Conservation (phyloP, 1,284 basidiomycete genomes). For the Neonothopanus nambi region DNA sequence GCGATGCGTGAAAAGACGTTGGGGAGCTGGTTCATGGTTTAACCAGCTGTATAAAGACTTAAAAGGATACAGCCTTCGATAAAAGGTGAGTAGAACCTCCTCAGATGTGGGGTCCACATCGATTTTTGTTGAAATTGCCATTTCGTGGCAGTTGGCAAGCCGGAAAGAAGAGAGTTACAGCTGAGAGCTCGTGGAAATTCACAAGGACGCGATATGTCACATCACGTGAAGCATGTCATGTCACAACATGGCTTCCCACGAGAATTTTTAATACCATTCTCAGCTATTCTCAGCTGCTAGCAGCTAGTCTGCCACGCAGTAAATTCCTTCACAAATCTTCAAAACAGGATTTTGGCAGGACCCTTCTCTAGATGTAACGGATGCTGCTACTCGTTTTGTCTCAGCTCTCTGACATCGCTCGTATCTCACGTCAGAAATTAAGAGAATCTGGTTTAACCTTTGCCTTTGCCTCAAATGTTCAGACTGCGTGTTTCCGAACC, state of each 20-base stretch:
- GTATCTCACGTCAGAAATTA: too few relatives aligned
- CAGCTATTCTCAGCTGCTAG: background rate
- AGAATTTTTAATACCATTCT: background rate
- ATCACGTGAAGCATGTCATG: background rate
- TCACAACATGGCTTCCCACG: background rate
- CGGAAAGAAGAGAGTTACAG: too few relatives aligned
- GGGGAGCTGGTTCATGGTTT: constrained; percentile 80
- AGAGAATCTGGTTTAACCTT: too few relatives aligned
- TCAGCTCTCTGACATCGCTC: too few relatives aligned
- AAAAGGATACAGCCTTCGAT: constrained; percentile 92
- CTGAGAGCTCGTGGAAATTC: background rate
- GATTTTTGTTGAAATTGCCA: constrained; percentile 1
- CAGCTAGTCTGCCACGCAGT: too few relatives aligned
- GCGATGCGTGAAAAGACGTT: constrained; percentile 83
- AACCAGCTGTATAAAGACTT: constrained; percentile 94
- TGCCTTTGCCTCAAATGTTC: too few relatives aligned
- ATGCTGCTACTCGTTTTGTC: too few relatives aligned
- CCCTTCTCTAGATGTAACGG: too few relatives aligned
- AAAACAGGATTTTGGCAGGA: too few relatives aligned
- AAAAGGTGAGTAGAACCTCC: constrained; percentile 86
- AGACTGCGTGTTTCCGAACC: too few relatives aligned
- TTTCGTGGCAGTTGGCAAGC: background rate
- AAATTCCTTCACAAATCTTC: too few relatives aligned
- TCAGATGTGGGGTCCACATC: constrained; percentile 19
- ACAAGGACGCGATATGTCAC: background rate